A percentile compares a stretch with the other conserved stretches of the same genome.
These are phyloP conservation scores for Sugiyamaella floridensis DNA, from an alignment of 805 yeast species.

Conservation along the genomic window DNA sequence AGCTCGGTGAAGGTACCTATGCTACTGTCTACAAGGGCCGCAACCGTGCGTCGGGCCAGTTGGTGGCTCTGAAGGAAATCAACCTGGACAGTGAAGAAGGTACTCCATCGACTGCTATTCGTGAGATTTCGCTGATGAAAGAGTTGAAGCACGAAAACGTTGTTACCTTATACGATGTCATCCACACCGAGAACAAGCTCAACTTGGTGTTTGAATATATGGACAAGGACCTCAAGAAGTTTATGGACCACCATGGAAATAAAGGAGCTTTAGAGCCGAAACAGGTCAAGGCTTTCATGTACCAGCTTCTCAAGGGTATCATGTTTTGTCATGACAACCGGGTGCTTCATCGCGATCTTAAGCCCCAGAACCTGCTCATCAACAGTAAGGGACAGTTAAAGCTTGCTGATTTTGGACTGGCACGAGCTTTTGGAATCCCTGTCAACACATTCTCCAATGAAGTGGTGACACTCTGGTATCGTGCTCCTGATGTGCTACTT, in stretches of 20 bases:
- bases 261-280: slow-evolving; percentile 67
- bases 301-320: slow-evolving; percentile 84
- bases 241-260: slow-evolving; percentile 82
- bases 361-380: slow-evolving; percentile 91
- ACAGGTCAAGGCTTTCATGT: slow-evolving; percentile 86
- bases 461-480: slow-evolving; percentile 95
- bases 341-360: slow-evolving; percentile 76
- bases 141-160: slow-evolving; percentile 91
- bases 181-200: slow-evolving; percentile 92
- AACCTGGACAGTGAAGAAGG: slow-evolving; percentile 95
- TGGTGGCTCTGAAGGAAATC: slow-evolving; percentile 93
- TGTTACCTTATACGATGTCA: slow-evolving; percentile 87
- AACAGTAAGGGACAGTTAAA: slow-evolving; percentile 86
- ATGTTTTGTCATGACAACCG: slow-evolving; percentile 80
- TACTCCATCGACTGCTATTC: slow-evolving; percentile 95
- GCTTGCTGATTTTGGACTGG: slow-evolving; percentile 93
- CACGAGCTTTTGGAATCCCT: slow-evolving; percentile 96
- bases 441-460: slow-evolving; percentile 96
- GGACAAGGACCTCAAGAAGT: slow-evolving; percentile 89
- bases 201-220: slow-evolving; percentile 89
- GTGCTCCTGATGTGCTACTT: slow-evolving; percentile 93
- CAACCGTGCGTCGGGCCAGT: slow-evolving; percentile 75
- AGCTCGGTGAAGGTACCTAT: slow-evolving; percentile 91
- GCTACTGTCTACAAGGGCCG: slow-evolving; percentile 98
- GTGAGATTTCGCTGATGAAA: slow-evolving; percentile 93